A percentile compares a stretch with the other conserved stretches of the same genome.
These are phyloP conservation scores for Niveomyces coronatus DNA, from an alignment of 2,329 filamentous ascomycete species.

Conservation along the genomic window DNA sequence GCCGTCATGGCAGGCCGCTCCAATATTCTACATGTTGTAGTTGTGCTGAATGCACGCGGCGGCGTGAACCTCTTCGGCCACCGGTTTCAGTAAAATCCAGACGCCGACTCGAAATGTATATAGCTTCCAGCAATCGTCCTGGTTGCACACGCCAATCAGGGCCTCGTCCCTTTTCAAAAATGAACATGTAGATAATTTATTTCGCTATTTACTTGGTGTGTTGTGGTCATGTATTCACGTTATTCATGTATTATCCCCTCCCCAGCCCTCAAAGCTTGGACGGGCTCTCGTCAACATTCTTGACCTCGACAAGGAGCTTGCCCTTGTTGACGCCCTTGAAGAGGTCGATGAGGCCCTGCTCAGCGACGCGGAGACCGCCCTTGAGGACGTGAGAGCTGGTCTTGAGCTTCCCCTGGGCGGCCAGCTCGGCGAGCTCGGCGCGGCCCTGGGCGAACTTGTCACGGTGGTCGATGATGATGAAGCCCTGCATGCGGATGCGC, in stretches of 20 bases:
- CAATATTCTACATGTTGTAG: too few relatives aligned
- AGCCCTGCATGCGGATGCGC: conserved; percentile 56
- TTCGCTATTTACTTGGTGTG: too few relatives aligned
- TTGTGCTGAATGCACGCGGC: too few relatives aligned
- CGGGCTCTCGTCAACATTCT: conserved; percentile 20
- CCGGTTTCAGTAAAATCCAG: too few relatives aligned
- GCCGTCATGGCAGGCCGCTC: too few relatives aligned
- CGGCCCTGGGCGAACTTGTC: conserved; percentile 48
- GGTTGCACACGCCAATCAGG: too few relatives aligned
- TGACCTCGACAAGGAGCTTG: conserved; percentile 31
- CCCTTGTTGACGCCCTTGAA: conserved; percentile 65
- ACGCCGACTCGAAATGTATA: too few relatives aligned
- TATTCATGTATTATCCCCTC: background rate
- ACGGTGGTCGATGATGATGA: conserved; percentile 62
- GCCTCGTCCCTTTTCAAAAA: too few relatives aligned
- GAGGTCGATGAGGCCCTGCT: conserved; percentile 52
- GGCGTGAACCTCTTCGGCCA: too few relatives aligned
- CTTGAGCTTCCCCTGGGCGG: conserved; percentile 62
- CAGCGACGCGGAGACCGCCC: conserved; percentile 55
- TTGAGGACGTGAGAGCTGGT: conserved; percentile 60
- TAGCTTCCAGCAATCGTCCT: too few relatives aligned
- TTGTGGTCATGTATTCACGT: background rate
- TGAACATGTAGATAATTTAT: too few relatives aligned
- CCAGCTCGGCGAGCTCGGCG: conserved; percentile 56
- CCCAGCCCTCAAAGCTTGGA: conserved; percentile 17